Percentiles rank a stretch among this genome's conserved stretches.
phyloP scores from a whole-genome alignment of 306 rosid genomes.

The Citrullus mucosospermus region DNA sequence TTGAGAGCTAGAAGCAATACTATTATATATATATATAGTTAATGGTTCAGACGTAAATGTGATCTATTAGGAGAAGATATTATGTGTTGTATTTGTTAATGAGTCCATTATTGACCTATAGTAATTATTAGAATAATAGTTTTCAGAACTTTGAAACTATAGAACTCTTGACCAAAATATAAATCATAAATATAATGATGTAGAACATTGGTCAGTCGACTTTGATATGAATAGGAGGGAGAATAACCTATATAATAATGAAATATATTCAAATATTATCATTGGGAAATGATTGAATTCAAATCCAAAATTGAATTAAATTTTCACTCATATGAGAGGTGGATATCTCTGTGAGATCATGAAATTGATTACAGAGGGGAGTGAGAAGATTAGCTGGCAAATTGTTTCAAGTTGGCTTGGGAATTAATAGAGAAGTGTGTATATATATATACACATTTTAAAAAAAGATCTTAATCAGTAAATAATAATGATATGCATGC shows the following conservation, averaged over 20 bases:
- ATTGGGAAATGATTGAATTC: background rate
- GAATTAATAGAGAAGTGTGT: background rate
- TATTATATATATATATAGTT: too few species aligned
- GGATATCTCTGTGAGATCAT: background rate
- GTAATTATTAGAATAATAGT: too few species aligned
- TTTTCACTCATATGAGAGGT: background rate
- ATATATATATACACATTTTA: background rate
- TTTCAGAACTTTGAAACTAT: background rate
- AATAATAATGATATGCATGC: background rate
- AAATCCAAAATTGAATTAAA: background rate
- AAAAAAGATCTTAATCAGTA: background rate
- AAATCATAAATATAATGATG: background rate
- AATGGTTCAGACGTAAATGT: too few species aligned
- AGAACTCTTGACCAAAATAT: background rate
- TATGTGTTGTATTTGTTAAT: too few species aligned
- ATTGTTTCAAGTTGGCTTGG: background rate
- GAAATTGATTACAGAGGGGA: background rate
- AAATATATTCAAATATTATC: background rate
- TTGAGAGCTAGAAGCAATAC: too few species aligned
- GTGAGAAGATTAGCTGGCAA: background rate
- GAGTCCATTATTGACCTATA: too few species aligned
- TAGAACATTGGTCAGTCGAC: background rate
- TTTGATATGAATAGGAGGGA: too few species aligned
- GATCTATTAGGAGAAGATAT: too few species aligned
- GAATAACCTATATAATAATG: too few species aligned